A percentile compares a stretch with the other conserved stretches of the same genome.
Conservation (phyloP, 768 basidiomycete genomes). For the Suillus ampliporus region DNA sequence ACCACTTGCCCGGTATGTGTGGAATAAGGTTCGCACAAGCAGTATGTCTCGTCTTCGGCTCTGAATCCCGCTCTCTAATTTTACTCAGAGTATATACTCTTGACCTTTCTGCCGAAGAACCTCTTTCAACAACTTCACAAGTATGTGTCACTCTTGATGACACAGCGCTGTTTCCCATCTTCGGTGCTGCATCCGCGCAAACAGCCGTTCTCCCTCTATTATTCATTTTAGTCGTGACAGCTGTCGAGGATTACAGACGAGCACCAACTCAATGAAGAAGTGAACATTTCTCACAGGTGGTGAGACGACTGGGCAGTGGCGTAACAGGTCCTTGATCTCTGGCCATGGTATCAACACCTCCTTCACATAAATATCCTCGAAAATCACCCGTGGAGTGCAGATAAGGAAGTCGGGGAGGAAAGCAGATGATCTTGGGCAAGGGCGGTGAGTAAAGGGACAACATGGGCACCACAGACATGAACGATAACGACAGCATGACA, state of each 20-base stretch:
- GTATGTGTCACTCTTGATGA: constrained; percentile 41
- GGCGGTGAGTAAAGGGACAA: constrained; percentile 41
- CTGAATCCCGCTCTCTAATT: not conserved
- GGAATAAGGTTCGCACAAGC: constrained; percentile 94
- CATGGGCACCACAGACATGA: constrained; percentile 50
- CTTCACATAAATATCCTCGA: constrained; percentile 72
- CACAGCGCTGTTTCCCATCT: constrained; percentile 76
- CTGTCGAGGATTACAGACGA: constrained; percentile 92
- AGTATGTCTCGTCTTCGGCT: too few species aligned
- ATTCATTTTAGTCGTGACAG: constrained; percentile 88
- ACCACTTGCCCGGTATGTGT: constrained; percentile 72
- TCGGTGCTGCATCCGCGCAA: constrained; percentile 84
- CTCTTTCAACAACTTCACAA: constrained; percentile 93
- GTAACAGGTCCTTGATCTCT: constrained; percentile 79
- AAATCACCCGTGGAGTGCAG: constrained; percentile 82
- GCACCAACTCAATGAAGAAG: constrained; percentile 86
- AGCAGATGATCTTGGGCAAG: constrained; percentile 65
- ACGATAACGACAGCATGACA: constrained; percentile 54
- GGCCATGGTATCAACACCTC: constrained; percentile 74
- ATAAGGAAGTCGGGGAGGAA: constrained; percentile 74
- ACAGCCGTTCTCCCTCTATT: constrained; percentile 85
- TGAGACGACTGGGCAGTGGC: constrained; percentile 91
- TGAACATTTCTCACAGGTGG: constrained; percentile 94
- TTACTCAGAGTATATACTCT: constrained; percentile 89
- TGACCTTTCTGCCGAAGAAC: constrained; percentile 94